A percentile compares a stretch with the other conserved stretches of the same genome.
phyloP scores from a whole-genome alignment of 257 asterid genomes.

The Solanum pimpinellifolium region DNA sequence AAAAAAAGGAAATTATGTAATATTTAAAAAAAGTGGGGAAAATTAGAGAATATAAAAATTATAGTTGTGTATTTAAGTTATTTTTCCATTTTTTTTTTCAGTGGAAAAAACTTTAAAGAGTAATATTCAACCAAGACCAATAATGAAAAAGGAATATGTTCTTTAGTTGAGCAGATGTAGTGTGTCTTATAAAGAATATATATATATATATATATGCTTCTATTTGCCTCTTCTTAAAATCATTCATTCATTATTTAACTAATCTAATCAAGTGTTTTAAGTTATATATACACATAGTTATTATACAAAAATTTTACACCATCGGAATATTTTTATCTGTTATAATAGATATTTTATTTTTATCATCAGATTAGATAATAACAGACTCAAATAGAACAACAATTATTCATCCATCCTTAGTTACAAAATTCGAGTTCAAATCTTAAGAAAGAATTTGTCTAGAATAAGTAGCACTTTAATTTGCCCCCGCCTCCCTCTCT shows the following conservation, averaged over 20 bases:
- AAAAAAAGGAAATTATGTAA: too few species aligned
- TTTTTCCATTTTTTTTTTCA: neutral
- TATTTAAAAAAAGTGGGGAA: too few species aligned
- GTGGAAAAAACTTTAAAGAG: neutral
- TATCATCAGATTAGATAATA: neutral
- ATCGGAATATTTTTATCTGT: too few species aligned
- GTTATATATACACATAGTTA: too few species aligned
- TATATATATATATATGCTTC: too few species aligned
- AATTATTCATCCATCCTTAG: accelerated
- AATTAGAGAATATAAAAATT: too few species aligned
- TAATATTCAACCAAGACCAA: neutral
- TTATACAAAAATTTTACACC: neutral
- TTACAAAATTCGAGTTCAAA: accelerated
- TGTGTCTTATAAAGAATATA: neutral
- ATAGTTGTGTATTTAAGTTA: too few species aligned
- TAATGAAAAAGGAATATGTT: neutral
- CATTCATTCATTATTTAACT: neutral
- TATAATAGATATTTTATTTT: neutral
- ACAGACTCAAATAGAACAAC: accelerated
- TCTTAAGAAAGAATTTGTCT: neutral
- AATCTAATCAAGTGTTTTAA: neutral
- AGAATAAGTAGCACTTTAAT: neutral
- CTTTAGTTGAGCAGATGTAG: neutral
- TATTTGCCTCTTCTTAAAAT: neutral
- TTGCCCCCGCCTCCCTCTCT: too few species aligned